These are phyloP conservation scores for Monosporascus sp. DNA, from an alignment of 2,329 filamentous ascomycete genomes.

Conservation along the genomic window DNA sequence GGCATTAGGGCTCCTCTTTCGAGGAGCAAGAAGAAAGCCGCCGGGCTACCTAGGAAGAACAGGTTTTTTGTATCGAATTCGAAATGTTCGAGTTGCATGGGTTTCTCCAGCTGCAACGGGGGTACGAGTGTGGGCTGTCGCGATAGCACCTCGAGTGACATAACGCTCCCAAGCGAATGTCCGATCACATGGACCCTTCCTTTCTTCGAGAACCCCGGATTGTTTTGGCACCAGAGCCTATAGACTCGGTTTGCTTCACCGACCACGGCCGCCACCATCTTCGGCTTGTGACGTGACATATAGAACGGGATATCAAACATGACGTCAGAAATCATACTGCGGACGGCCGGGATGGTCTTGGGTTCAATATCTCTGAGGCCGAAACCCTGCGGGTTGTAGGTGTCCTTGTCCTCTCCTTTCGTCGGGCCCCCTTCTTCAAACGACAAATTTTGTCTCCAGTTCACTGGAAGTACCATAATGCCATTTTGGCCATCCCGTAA, in stretches of 20 bases:
- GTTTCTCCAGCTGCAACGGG: slow-evolving; percentile 35
- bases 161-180: slow-evolving; percentile 89
- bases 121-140: slow-evolving; percentile 75
- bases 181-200: slow-evolving; percentile 89
- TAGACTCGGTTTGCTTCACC: slow-evolving; percentile 95
- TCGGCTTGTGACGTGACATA: slow-evolving; percentile 90
- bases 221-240: slow-evolving; percentile 88
- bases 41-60: slow-evolving; percentile 85
- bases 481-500: slow-evolving; percentile 75
- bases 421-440: slow-evolving; percentile 73
- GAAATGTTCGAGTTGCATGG: slow-evolving; percentile 56
- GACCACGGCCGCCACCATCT: slow-evolving; percentile 87
- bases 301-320: slow-evolving; percentile 99
- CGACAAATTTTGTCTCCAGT: slow-evolving; percentile 85
- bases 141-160: slow-evolving; percentile 88
- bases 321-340: slow-evolving; percentile 90
- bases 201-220: slow-evolving; percentile 73
- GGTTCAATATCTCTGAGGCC: slow-evolving; percentile 85
- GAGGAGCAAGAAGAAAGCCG: slow-evolving; percentile 86
- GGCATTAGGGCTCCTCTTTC: slow-evolving; percentile 70
- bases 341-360: slow-evolving; percentile 82
- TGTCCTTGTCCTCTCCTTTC: slow-evolving; percentile 45
- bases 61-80: slow-evolving; percentile 89
- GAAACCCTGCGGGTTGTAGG: slow-evolving; percentile 55
- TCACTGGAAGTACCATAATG: slow-evolving; percentile 89